Percentiles rank a stretch among this genome's conserved stretches.
phyloP scores from a whole-genome alignment of 768 basidiomycete species.

The Lactifluus pinguis region DNA sequence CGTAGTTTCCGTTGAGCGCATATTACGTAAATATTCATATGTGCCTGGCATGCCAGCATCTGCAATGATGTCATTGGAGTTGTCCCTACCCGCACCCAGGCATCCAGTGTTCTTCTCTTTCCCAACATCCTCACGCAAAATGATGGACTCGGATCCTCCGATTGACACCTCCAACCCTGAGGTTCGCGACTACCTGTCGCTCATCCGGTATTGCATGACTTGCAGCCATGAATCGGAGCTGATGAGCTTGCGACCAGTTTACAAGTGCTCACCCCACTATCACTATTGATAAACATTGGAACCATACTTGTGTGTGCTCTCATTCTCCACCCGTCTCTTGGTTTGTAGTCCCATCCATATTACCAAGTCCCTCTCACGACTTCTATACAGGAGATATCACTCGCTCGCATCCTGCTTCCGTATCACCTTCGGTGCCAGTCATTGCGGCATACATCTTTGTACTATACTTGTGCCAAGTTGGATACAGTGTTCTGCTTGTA shows the following conservation, averaged over 20 bases:
- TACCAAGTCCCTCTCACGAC: not conserved
- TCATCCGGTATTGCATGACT: conserved; percentile 38
- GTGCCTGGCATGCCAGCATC: not conserved
- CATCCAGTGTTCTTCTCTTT: not conserved
- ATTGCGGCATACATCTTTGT: conserved; percentile 52
- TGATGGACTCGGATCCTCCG: conserved; percentile 45
- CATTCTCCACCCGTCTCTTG: conserved; percentile 56
- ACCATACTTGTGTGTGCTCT: conserved; percentile 58
- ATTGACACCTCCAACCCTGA: conserved; percentile 52
- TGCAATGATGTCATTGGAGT: not conserved
- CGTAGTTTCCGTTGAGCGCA: not conserved
- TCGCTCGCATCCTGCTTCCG: conserved; percentile 50
- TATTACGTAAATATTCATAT: not conserved
- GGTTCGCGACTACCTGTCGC: conserved; percentile 55
- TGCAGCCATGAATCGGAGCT: not conserved
- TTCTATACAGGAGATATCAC: conserved; percentile 38
- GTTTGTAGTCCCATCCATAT: conserved; percentile 25
- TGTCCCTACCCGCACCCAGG: not conserved
- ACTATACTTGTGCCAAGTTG: conserved; percentile 62
- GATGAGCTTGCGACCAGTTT: conserved; percentile 35
- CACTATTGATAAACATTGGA: conserved; percentile 73
- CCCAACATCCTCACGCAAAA: not conserved
- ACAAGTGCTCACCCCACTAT: conserved; percentile 82
- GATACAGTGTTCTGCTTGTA: conserved; percentile 75
- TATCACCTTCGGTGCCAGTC: conserved; percentile 55